Conservation (phyloP, 108 stramenopile genomes). For the Schizochytrium sp. region DNA sequence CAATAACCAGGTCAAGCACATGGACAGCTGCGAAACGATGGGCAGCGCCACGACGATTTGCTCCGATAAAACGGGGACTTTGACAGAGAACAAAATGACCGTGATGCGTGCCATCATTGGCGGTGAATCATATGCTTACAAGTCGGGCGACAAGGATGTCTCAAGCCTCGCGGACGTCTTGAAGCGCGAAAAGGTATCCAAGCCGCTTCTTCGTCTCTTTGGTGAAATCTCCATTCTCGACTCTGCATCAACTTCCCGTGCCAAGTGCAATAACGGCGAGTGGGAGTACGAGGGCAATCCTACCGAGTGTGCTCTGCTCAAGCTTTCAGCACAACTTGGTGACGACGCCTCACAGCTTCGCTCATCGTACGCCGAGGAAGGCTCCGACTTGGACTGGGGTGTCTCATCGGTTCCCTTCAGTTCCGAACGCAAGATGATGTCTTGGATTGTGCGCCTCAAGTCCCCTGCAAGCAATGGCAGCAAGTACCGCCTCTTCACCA, state of each 20-base stretch:
- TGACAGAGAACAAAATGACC: slow-evolving; percentile 77
- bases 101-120: slow-evolving; percentile 58
- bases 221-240: background rate
- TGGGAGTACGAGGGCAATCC: slow-evolving; percentile 67
- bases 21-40: slow-evolving; percentile 98
- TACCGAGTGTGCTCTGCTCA: slow-evolving; percentile 82
- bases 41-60: slow-evolving; percentile 97
- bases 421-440: slow-evolving; percentile 81
- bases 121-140: slow-evolving; percentile 36
- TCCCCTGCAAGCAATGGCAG: slow-evolving; percentile 24
- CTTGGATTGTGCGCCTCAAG: slow-evolving; percentile 64
- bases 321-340: slow-evolving; percentile 55
- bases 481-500: slow-evolving; percentile 68
- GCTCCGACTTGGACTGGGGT: slow-evolving; percentile 52
- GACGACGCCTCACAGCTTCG: slow-evolving; percentile 57
- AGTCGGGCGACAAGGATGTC: background rate
- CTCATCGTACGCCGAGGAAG: slow-evolving; percentile 57
- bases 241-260: background rate
- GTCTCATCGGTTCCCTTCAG: slow-evolving; percentile 72
- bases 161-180: background rate
- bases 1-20: slow-evolving; percentile 84
- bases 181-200: background rate
- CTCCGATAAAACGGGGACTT: slow-evolving; percentile 83
- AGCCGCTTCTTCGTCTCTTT: background rate
- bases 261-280: slow-evolving; percentile 24